A percentile compares a stretch with the other conserved stretches of the same genome.
Conservation (phyloP, 2,329 filamentous ascomycete genomes). For the Colletotrichum plurivorum region DNA sequence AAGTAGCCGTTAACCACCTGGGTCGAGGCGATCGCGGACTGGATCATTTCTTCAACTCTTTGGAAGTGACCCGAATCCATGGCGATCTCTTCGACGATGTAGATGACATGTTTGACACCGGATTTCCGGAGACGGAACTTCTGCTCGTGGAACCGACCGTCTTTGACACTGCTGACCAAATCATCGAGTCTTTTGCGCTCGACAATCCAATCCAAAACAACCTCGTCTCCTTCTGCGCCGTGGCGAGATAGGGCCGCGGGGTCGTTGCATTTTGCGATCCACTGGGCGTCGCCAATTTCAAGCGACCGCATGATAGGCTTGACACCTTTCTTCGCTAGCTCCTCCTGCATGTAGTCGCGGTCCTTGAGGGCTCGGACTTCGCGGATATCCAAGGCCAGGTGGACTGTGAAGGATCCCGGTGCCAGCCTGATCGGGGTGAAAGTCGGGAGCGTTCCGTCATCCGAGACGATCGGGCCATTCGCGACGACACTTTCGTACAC, state of each 20-base stretch:
- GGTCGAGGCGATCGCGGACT: slow-evolving; percentile 81
- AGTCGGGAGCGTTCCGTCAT: slow-evolving; percentile 54
- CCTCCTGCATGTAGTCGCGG: slow-evolving; percentile 82
- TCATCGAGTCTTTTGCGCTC: slow-evolving; percentile 88
- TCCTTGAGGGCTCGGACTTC: slow-evolving; percentile 82
- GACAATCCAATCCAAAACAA: slow-evolving; percentile 85
- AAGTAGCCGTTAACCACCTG: slow-evolving; percentile 87
- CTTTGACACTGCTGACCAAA: slow-evolving; percentile 84
- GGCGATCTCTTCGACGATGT: slow-evolving; percentile 81
- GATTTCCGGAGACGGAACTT: slow-evolving; percentile 83
- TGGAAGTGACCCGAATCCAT: slow-evolving; percentile 68
- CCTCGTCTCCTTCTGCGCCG: slow-evolving; percentile 75
- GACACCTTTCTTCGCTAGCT: slow-evolving; percentile 77
- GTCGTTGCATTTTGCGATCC: slow-evolving; percentile 82
- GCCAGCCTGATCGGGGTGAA: slow-evolving; percentile 74
- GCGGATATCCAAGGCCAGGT: slow-evolving; percentile 81
- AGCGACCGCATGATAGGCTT: slow-evolving; percentile 77
- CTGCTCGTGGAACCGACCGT: slow-evolving; percentile 86
- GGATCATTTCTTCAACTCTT: slow-evolving; percentile 76
- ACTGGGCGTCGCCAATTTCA: slow-evolving; percentile 82
- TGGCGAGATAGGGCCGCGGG: slow-evolving; percentile 66
- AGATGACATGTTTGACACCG: slow-evolving; percentile 82
- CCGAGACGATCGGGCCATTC: slow-evolving; percentile 51
- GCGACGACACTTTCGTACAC: slow-evolving; percentile 57
- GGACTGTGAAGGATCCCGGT: slow-evolving; percentile 78